Percentiles rank a stretch among this genome's conserved stretches.
phyloP scores from a whole-genome alignment of 2,329 filamentous ascomycete genomes.

The Xylaria sp. region DNA sequence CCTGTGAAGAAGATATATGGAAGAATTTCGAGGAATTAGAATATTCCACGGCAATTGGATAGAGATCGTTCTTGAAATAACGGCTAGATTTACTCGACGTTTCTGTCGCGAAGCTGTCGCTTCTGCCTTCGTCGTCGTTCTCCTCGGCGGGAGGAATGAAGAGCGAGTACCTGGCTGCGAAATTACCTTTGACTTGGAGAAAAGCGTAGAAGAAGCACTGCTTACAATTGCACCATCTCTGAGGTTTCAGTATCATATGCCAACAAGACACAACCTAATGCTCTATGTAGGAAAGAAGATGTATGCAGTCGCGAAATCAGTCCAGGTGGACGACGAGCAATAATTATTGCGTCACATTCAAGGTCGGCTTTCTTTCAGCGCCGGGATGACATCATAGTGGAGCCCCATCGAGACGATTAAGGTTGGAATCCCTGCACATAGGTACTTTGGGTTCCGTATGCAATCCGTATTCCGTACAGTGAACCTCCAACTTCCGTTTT shows the following conservation, averaged over 20 bases:
- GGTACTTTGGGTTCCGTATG: no score
- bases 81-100: no score
- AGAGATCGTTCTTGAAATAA: neutral
- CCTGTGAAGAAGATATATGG: neutral
- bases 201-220: neutral
- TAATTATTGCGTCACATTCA: neutral
- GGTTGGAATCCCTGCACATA: neutral
- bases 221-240: neutral
- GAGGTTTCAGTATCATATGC: neutral
- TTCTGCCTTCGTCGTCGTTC: neutral
- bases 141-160: neutral
- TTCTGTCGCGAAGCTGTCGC: neutral
- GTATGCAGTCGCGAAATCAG: neutral
- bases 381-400: slow-evolving; percentile 1
- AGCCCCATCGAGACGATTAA: neutral
- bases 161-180: neutral
- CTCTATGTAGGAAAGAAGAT: no score
- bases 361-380: neutral
- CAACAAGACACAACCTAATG: no score
- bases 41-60: neutral
- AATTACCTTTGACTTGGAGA: neutral
- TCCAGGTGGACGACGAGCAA: neutral
- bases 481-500: no score
- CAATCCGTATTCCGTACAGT: no score
- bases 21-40: neutral